phyloP scores from a whole-genome alignment of 1,284 basidiomycete genomes.

The Puccinia novopanici region DNA sequence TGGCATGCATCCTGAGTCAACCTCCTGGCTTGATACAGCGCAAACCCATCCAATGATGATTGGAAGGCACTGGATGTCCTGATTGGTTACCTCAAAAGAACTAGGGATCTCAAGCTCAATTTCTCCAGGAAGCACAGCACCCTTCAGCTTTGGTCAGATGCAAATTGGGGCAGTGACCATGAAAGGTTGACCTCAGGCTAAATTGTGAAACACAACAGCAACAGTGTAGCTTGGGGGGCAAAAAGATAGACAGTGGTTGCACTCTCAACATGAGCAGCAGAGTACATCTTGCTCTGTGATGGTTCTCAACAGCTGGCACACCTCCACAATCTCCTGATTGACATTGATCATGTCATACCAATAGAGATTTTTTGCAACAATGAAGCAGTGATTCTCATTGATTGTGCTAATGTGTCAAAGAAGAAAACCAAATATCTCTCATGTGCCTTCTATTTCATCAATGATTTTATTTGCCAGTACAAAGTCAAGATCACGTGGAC shows the following conservation, averaged over 20 bases:
- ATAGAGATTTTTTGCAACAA: conserved; percentile 10
- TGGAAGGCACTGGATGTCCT: neutral
- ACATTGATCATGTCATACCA: neutral
- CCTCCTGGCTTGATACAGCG: neutral
- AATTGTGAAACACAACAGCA: neutral
- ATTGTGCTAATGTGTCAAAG: neutral
- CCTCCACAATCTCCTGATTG: neutral
- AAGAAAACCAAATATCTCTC: conserved; percentile 7
- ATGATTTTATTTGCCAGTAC: no score
- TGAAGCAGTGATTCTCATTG: conserved; percentile 15
- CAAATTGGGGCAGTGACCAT: conserved; percentile 21
- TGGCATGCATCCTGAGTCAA: conserved; percentile 21
- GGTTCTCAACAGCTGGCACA: neutral
- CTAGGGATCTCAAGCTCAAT: no score
- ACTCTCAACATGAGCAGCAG: conserved; percentile 23
- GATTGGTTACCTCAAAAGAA: no score
- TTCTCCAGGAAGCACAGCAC: no score
- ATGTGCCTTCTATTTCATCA: conserved; percentile 17
- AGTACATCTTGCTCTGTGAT: neutral
- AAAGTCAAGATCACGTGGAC: no score
- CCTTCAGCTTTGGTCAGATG: conserved; percentile 17
- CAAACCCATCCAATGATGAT: neutral
- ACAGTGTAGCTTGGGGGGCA: neutral
- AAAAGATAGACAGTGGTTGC: conserved; percentile 17
- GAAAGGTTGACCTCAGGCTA: neutral